Evolutionary conservation across 208 protist species (phyloP).

Genomic region (Perkinsela sp.): DNA sequence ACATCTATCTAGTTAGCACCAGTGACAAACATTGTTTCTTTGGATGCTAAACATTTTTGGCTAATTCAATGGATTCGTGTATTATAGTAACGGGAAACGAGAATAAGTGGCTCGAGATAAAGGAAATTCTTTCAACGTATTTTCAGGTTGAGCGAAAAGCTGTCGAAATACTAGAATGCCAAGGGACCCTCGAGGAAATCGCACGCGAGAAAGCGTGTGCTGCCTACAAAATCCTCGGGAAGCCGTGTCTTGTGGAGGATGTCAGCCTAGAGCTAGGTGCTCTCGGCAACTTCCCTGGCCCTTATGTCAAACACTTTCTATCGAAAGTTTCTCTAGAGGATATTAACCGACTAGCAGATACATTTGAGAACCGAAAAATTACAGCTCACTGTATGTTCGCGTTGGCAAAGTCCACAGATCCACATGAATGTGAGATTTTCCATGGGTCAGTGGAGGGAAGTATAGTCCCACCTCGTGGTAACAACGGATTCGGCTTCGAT

Average conservation of each 20-base stretch:
- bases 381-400: constrained; percentile 42
- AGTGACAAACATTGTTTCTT: too few species aligned
- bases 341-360: constrained; percentile 63
- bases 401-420: constrained; percentile 7
- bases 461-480: constrained; percentile 26
- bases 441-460: constrained; percentile 20
- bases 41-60: too few species aligned
- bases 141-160: constrained; percentile 17
- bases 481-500: constrained; percentile 73
- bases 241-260: constrained; percentile 75
- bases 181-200: constrained; percentile 53
- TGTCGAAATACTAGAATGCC: constrained; percentile 39
- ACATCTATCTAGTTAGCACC: too few species aligned
- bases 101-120: constrained; percentile 59
- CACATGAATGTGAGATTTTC: constrained; percentile 20
- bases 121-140: constrained; percentile 17
- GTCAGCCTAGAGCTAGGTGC: constrained; percentile 86
- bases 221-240: constrained; percentile 7
- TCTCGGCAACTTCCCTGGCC: constrained; percentile 73
- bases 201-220: constrained; percentile 33
- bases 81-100: constrained; percentile 63
- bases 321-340: constrained; percentile 55
- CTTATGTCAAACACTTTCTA: constrained; percentile 95
- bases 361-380: constrained; percentile 54
- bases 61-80: background rate